Conservation (phyloP, 352 stramenopile species). For the Globisporangium iwayamae region DNA sequence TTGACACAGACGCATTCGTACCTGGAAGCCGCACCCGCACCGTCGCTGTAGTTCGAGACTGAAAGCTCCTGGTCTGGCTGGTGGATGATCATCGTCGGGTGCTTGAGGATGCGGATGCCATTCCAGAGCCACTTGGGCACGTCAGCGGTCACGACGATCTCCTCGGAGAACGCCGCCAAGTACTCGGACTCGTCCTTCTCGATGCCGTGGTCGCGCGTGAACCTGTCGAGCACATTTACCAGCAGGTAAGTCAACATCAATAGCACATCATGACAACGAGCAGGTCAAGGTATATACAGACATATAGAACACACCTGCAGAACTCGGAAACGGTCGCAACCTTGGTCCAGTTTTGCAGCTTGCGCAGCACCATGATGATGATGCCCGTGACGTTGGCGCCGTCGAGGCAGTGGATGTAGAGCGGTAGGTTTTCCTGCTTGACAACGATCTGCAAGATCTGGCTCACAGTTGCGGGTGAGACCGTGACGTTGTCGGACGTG, state of each 20-base stretch:
- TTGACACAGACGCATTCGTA: neutral
- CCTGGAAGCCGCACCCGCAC: constrained; percentile 24
- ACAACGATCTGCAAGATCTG: constrained; percentile 80
- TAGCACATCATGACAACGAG: neutral
- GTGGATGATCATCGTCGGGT: constrained; percentile 86
- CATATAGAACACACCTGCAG: constrained; percentile 35
- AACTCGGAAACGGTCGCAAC: constrained; percentile 81
- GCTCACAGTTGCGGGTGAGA: constrained; percentile 63
- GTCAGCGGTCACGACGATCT: constrained; percentile 74
- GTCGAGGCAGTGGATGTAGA: constrained; percentile 88
- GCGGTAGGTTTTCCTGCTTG: constrained; percentile 69
- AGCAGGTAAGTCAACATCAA: neutral
- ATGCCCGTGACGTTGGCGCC: constrained; percentile 85
- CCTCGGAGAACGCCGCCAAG: constrained; percentile 72
- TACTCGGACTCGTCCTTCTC: constrained; percentile 89
- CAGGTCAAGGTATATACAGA: neutral
- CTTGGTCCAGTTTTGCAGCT: constrained; percentile 88
- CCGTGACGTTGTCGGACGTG: constrained; percentile 84
- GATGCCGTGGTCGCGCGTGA: constrained; percentile 81
- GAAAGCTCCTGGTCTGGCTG: constrained; percentile 63
- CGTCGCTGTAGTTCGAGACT: constrained; percentile 30
- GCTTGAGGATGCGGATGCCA: constrained; percentile 73
- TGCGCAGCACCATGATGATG: constrained; percentile 85
- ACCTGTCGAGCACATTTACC: constrained; percentile 19
- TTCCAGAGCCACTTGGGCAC: constrained; percentile 85